Percentiles rank a stretch among this genome's conserved stretches.
Conservation (phyloP, 1,139 yeast genomes). For the Hansenula anomala region DNA sequence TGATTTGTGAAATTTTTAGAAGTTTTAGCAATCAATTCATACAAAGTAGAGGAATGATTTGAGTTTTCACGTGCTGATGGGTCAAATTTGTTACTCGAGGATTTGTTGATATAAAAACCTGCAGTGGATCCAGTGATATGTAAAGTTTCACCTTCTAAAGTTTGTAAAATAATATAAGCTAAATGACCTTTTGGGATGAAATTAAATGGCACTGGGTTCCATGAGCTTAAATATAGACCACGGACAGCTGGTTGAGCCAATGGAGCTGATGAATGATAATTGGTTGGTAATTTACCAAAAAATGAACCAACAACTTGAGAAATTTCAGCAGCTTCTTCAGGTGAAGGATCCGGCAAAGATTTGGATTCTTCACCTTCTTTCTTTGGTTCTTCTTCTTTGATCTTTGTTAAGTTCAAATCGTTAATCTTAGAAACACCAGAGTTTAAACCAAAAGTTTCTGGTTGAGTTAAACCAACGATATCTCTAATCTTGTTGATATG, state of each 20-base stretch:
- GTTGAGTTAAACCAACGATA: conserved; percentile 34
- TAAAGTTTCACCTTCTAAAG: conserved; percentile 75
- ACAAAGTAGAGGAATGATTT: conserved; percentile 28
- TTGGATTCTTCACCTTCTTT: conserved; percentile 15
- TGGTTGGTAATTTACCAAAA: conserved; percentile 18
- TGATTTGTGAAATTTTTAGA: conserved; percentile 34
- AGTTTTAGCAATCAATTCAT: conserved; percentile 25
- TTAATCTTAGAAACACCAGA: conserved; percentile 38
- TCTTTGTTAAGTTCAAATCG: conserved; percentile 22
- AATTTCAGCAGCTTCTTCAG: conserved; percentile 15
- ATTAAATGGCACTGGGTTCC: conserved; percentile 80
- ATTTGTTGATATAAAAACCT: conserved; percentile 76
- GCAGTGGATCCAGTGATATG: conserved; percentile 73
- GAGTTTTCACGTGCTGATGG: conserved; percentile 43
- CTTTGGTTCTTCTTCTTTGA: conserved; percentile 1
- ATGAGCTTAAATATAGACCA: conserved; percentile 63
- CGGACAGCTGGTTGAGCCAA: conserved; percentile 34
- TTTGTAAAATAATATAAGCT: conserved; percentile 66
- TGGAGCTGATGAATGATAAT: conserved; percentile 22
- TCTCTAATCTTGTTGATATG: conserved; percentile 46
- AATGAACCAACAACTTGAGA: conserved; percentile 9
- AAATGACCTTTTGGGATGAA: conserved; percentile 69
- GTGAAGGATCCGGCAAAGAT: conserved; percentile 14
- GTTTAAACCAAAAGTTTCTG: conserved; percentile 29
- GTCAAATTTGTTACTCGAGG: conserved; percentile 65